Evolutionary conservation across 2,329 filamentous ascomycete species (phyloP).

Genomic region (Colletotrichum graminicola): DNA sequence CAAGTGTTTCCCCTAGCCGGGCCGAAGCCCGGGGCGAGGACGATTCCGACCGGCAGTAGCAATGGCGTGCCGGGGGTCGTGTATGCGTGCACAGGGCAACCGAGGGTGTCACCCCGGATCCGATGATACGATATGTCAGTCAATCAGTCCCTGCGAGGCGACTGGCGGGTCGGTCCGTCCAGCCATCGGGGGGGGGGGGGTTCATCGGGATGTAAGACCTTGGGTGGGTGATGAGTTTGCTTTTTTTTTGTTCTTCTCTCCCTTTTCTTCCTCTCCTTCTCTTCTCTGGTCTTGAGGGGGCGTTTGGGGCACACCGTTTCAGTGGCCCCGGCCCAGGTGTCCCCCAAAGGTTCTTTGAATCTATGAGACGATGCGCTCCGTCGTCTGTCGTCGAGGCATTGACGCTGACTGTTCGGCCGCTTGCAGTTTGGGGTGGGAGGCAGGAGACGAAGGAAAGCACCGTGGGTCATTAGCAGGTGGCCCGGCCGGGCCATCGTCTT

Average conservation of each 20-base stretch:
- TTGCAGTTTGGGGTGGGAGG: neutral
- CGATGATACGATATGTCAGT: slow-evolving; percentile 37
- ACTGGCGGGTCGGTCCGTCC: slow-evolving; percentile 37
- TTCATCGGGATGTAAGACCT: slow-evolving; percentile 17
- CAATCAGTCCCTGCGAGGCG: slow-evolving; percentile 7
- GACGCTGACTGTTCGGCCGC: neutral
- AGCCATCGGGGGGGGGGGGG: slow-evolving; percentile 22
- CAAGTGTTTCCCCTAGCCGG: slow-evolving; percentile 18
- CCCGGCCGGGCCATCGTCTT: neutral
- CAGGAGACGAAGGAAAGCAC: too few species aligned
- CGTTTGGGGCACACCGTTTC: slow-evolving; percentile 30
- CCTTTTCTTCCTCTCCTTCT: slow-evolving; percentile 4
- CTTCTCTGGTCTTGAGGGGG: slow-evolving; percentile 13
- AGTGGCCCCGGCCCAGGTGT: slow-evolving; percentile 1
- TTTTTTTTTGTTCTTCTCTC: slow-evolving; percentile 7
- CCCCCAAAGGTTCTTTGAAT: neutral
- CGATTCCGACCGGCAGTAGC: slow-evolving; percentile 10
- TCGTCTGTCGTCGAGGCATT: neutral
- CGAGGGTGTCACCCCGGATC: slow-evolving; percentile 29
- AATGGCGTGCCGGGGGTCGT: neutral
- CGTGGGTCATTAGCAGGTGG: neutral
- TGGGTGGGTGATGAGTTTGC: neutral
- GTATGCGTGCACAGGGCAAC: slow-evolving; percentile 28
- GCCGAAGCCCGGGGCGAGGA: slow-evolving; percentile 18
- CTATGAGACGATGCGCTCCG: neutral